These are phyloP conservation scores for Globisporangium emineosum DNA, from an alignment of 352 stramenopile genomes.

Conservation along the genomic window DNA sequence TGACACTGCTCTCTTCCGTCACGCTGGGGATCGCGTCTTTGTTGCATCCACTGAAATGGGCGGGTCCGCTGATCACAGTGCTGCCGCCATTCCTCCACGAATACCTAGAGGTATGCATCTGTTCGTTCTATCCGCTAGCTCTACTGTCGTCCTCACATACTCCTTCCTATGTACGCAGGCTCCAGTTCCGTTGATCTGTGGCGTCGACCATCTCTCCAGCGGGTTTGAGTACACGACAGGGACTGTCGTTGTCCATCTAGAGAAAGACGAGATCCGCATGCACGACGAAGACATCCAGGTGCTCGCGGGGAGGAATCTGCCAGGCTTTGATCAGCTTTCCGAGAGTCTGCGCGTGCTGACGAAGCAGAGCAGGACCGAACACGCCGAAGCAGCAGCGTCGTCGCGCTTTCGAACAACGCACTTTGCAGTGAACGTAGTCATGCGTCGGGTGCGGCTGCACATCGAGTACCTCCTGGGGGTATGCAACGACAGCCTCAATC, in stretches of 20 bases:
- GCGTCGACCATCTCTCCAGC: constrained; percentile 36
- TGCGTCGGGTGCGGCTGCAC: constrained; percentile 40
- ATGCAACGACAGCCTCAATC: constrained; percentile 10
- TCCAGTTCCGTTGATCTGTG: constrained; percentile 49
- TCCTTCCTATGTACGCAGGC: constrained; percentile 21
- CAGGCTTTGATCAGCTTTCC: constrained; percentile 26
- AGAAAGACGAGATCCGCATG: constrained; percentile 27
- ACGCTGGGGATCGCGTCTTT: constrained; percentile 41
- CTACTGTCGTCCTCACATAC: background rate
- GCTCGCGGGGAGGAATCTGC: constrained; percentile 22
- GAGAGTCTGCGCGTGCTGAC: constrained; percentile 36
- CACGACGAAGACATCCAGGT: constrained; percentile 31
- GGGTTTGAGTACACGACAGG: constrained; percentile 36
- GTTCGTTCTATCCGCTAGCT: background rate
- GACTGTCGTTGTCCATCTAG: constrained; percentile 33
- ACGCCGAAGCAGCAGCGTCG: background rate
- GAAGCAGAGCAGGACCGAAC: constrained; percentile 21
- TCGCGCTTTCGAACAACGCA: constrained; percentile 8
- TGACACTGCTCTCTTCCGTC: constrained; percentile 37
- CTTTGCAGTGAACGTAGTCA: constrained; percentile 42
- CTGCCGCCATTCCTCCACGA: constrained; percentile 46
- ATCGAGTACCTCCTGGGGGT: constrained; percentile 33
- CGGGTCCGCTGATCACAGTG: constrained; percentile 47
- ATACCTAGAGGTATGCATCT: constrained; percentile 41
- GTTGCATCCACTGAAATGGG: constrained; percentile 45